Base-by-base conservation (phyloP, 1,284 basidiomycete species). In the Heliocybe sulcata region DNA sequence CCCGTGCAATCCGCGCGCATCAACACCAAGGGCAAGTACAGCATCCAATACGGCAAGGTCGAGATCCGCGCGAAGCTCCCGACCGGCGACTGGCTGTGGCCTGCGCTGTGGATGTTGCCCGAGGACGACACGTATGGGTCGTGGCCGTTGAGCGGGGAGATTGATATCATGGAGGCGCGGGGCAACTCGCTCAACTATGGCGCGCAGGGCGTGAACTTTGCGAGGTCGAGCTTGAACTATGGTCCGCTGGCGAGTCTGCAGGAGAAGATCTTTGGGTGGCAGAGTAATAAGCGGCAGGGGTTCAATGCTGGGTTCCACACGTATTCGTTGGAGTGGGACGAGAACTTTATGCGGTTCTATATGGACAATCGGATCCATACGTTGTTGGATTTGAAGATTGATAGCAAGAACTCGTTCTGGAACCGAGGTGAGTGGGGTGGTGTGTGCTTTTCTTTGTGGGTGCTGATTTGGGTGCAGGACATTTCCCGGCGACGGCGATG, bases 31-130 rank as follows among this genome's bases (percentile, higher is more conserved):
- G 74, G 78, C 20, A 81, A 74, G 53, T 74, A 80, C 45, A 80
- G 71, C 54, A 83, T 92, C 68, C 73, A 72, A 62, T 88, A 79
- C 63, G 91, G 90, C 25, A 79, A 83, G 57, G 80, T 93, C 52
- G 90, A 93, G 65, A 78, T 93, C 12, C 70, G 71, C 27, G 83
- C 83, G 0, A 77, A 76, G 65, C 77, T 86, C 77, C 83, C 83
- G 19, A 1, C 77, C 71, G 45, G 81, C 80, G 80, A 82, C 60
- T 84, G 89, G 91, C 69, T 93, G 53, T 93, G 91, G 90, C 91
- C 90, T 1, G 85, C 87, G 0, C 81, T 94, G 56, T 90, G 87
- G 85, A 87, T 93, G 89, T 68, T 91, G 54, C 90, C 91, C 16
- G 76, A 75, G 56, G 72, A 86, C 54, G 75, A 76, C 55, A 76